A percentile compares a stretch with the other conserved stretches of the same genome.
These are phyloP conservation scores for Azolla pinnata DNA, from an alignment of 75 land plant genomes.

Conservation along the genomic window DNA sequence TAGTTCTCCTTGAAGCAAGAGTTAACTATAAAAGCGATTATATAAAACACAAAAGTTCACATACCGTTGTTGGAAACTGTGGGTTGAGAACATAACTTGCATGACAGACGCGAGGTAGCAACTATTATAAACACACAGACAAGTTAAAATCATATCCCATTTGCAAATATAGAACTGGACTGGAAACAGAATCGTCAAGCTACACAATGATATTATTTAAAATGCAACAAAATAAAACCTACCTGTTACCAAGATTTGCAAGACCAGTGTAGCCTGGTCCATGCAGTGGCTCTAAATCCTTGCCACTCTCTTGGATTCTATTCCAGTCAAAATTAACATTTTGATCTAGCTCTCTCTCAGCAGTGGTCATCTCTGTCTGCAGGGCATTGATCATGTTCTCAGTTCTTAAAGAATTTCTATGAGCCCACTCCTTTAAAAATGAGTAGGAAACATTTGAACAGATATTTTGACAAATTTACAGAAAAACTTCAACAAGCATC, in stretches of 20 bases:
- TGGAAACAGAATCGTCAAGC: too few species aligned
- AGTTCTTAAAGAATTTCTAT: too few species aligned
- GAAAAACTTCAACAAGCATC: too few species aligned
- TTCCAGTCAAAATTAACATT: constrained; percentile 99
- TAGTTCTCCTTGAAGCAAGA: too few species aligned
- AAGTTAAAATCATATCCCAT: background rate
- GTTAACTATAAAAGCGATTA: too few species aligned
- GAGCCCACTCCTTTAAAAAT: too few species aligned
- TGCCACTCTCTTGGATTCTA: constrained; percentile 97
- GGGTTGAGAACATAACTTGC: constrained; percentile 87
- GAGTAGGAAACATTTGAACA: too few species aligned
- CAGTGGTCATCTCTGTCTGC: constrained; percentile 99
- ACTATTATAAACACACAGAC: constrained; percentile 33
- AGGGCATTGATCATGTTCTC: too few species aligned
- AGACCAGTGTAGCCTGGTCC: constrained; percentile 99
- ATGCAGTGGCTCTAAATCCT: constrained; percentile 83
- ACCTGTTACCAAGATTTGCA: constrained; percentile 99
- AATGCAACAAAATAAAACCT: too few species aligned
- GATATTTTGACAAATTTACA: too few species aligned
- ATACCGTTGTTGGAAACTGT: constrained; percentile 56
- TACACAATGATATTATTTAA: too few species aligned
- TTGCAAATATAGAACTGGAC: background rate
- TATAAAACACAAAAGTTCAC: background rate
- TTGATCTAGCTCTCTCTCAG: constrained; percentile 98
- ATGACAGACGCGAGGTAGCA: constrained; percentile 93